A percentile compares a stretch with the other conserved stretches of the same genome.
Conservation (phyloP, 23 red algal species). For the Gracilaria domingensis region DNA sequence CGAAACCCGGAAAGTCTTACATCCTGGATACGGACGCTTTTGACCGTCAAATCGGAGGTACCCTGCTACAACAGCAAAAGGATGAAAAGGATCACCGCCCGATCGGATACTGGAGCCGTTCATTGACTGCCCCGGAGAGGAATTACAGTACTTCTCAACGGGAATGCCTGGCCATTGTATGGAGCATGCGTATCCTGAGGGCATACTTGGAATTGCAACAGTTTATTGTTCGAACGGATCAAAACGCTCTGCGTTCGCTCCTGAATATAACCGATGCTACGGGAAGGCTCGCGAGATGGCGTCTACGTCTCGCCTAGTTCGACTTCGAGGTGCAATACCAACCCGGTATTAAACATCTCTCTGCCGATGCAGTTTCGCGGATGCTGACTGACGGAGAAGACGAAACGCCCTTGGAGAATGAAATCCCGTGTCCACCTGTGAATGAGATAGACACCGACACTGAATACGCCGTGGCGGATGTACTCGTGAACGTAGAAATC, state of each 20-base stretch:
- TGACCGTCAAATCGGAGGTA: conserved; percentile 17
- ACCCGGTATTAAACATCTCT: too few relatives aligned
- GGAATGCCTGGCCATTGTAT: conserved; percentile 47
- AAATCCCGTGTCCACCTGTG: too few relatives aligned
- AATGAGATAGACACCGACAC: too few relatives aligned
- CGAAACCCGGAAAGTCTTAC: too few relatives aligned
- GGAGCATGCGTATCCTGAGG: conserved; percentile 12
- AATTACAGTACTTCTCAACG: conserved; percentile 36
- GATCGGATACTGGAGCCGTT: conserved; percentile 58
- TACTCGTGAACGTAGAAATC: too few relatives aligned
- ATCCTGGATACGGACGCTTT: conserved; percentile 56
- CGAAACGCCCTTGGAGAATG: too few relatives aligned
- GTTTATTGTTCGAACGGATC: conserved; percentile 34
- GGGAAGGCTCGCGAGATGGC: conserved; percentile 8
- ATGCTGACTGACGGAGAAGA: too few relatives aligned
- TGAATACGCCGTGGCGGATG: too few relatives aligned
- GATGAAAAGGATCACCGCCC: conserved; percentile 17
- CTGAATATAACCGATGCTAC: conserved; percentile 16
- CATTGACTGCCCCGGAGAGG: conserved; percentile 2
- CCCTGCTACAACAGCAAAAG: conserved; percentile 40
- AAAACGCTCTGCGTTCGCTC: conserved; percentile 8
- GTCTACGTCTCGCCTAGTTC: conserved; percentile 10
- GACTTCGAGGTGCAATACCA: too few relatives aligned
- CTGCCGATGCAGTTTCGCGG: too few relatives aligned
- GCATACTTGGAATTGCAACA: conserved; percentile 41